Percentiles rank a stretch among this genome's conserved stretches.
phyloP scores from a whole-genome alignment of 768 basidiomycete species.

The Russula sp. region DNA sequence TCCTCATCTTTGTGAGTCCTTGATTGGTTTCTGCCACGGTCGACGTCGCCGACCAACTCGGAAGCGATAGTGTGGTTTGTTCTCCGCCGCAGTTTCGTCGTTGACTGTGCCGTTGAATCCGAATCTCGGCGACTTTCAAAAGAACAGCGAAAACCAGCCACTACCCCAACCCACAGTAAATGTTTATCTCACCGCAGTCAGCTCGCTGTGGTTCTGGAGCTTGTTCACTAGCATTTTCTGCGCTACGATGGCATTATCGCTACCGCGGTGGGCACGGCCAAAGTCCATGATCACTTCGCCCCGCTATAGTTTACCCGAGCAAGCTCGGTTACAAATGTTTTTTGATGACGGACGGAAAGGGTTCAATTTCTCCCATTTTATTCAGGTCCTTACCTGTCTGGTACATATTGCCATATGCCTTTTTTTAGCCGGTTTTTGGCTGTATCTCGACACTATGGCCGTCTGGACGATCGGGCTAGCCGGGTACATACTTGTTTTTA shows the following conservation, averaged over 20 bases:
- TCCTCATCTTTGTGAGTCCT: slow-evolving; percentile 13
- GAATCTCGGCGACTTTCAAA: no score
- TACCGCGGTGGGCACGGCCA: slow-evolving; percentile 1
- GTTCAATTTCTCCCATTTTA: no score
- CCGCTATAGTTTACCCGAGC: not conserved
- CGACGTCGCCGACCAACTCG: not conserved
- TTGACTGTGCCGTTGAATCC: not conserved
- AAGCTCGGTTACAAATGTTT: not conserved
- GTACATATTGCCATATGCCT: no score
- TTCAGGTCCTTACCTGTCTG: not conserved
- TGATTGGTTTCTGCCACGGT: not conserved
- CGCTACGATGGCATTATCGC: not conserved
- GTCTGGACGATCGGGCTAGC: no score
- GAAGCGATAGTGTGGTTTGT: slow-evolving; percentile 6
- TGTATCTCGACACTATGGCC: no score
- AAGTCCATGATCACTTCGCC: not conserved
- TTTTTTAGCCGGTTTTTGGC: no score
- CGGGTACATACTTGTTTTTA: no score
- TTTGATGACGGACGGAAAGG: not conserved
- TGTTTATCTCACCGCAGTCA: no score
- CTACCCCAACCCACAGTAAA: no score
- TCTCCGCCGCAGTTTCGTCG: slow-evolving; percentile 10
- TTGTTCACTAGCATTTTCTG: slow-evolving; percentile 5
- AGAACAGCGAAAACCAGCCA: no score
- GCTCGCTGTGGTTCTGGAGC: slow-evolving; percentile 13